Conservation (phyloP, 345 rosid species). For the Salix arbutifolia region DNA sequence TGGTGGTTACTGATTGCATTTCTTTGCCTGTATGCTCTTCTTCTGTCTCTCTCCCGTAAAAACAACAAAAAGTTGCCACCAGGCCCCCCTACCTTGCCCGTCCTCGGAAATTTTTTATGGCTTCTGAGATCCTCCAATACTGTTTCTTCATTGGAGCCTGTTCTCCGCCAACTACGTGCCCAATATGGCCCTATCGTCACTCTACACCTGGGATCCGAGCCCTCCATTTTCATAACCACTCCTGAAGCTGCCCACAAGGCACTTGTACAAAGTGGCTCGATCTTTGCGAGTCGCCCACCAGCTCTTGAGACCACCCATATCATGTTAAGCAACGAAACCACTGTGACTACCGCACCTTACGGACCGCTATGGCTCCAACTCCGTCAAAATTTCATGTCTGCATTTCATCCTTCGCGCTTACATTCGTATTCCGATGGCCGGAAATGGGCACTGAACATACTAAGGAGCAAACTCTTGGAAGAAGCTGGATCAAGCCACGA, state of each 20-base stretch:
- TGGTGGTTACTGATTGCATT: not conserved
- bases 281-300: constrained; percentile 10
- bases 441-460: constrained; percentile 3
- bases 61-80: constrained; percentile 1
- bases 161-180: constrained; percentile 11
- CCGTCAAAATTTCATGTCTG: constrained; percentile 1
- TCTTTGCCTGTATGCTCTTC: not conserved
- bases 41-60: not conserved
- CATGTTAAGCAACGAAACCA: constrained; percentile 2
- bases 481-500: not conserved
- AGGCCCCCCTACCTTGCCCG: constrained; percentile 3
- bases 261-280: not conserved
- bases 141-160: constrained; percentile 7
- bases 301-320: not conserved
- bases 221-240: constrained; percentile 15
- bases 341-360: constrained; percentile 5
- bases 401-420: not conserved
- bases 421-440: constrained; percentile 3
- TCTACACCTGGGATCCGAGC: constrained; percentile 10
- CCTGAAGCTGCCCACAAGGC: constrained; percentile 11
- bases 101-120: constrained; percentile 6
- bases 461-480: not conserved
- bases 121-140: constrained; percentile 6
- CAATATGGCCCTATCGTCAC: constrained; percentile 14
- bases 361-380: constrained; percentile 1